phyloP scores from a whole-genome alignment of 306 rosid genomes.

The Leucaena leucocephala region DNA sequence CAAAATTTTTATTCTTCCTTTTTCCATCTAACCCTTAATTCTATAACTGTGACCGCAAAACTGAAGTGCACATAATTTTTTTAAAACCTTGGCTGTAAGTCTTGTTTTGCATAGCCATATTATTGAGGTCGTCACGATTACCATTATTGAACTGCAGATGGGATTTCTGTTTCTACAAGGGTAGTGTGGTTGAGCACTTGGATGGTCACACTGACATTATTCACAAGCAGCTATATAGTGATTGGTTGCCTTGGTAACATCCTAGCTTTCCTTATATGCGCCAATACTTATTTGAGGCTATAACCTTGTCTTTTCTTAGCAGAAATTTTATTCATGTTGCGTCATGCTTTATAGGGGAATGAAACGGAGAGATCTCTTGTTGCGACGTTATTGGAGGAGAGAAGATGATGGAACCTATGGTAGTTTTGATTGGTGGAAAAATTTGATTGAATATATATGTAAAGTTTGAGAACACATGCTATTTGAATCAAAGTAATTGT shows the following conservation, averaged over 20 bases:
- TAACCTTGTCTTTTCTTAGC: constrained; percentile 17
- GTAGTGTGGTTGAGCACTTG: constrained; percentile 86
- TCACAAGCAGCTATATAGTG: constrained; percentile 74
- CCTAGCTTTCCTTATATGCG: constrained; percentile 41
- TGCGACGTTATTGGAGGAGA: constrained; percentile 98
- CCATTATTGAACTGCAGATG: constrained; percentile 69
- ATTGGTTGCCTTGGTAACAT: constrained; percentile 95
- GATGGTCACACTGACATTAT: constrained; percentile 98
- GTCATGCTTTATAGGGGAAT: constrained; percentile 69
- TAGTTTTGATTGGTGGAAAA: constrained; percentile 43
- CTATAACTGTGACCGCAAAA: background rate
- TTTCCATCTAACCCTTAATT: background rate
- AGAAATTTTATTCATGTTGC: constrained; percentile 14
- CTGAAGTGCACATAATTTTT: constrained; percentile 1
- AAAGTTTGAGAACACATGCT: background rate
- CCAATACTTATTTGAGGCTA: constrained; percentile 27
- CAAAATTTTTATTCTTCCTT: constrained; percentile 28
- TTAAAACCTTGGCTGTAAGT: constrained; percentile 15
- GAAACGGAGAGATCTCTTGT: constrained; percentile 84
- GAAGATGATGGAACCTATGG: constrained; percentile 99
- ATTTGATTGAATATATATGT: constrained; percentile 5
- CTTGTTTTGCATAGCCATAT: constrained; percentile 35
- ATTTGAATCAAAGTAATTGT: constrained; percentile 41
- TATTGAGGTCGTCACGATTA: constrained; percentile 35
- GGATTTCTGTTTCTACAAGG: constrained; percentile 87